Conservation (phyloP, 1,284 basidiomycete genomes). For the Rugosomyces carneus region DNA sequence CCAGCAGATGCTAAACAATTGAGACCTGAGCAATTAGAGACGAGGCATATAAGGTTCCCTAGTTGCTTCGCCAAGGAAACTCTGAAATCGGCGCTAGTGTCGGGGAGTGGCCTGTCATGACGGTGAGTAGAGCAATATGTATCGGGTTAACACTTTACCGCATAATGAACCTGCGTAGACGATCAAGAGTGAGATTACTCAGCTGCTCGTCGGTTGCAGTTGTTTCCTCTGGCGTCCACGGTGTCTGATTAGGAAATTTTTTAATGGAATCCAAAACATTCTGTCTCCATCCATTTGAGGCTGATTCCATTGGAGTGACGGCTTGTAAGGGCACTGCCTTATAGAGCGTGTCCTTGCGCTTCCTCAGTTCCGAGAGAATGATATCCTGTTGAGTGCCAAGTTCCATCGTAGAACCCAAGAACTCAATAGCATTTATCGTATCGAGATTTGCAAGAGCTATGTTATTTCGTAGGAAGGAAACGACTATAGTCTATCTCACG, state of each 20-base stretch:
- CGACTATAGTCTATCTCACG: slow-evolving; percentile 14
- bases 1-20: slow-evolving; percentile 25
- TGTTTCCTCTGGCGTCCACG: slow-evolving; percentile 44
- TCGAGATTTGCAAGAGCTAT: slow-evolving; percentile 15
- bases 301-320: background rate
- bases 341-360: slow-evolving; percentile 2
- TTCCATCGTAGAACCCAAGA: slow-evolving; percentile 7
- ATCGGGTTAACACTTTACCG: slow-evolving; percentile 25
- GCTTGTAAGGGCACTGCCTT: background rate
- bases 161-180: slow-evolving; percentile 34
- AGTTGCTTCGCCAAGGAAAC: slow-evolving; percentile 31
- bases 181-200: slow-evolving; percentile 29
- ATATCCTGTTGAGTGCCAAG: slow-evolving; percentile 6
- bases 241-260: slow-evolving; percentile 34
- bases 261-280: slow-evolving; percentile 26
- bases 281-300: slow-evolving; percentile 22
- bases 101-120: slow-evolving; percentile 29
- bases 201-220: slow-evolving; percentile 29
- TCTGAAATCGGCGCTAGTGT: slow-evolving; percentile 24
- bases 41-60: slow-evolving; percentile 34
- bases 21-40: slow-evolving; percentile 33
- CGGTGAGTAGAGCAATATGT: background rate
- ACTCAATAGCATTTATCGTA: slow-evolving; percentile 12
- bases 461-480: slow-evolving; percentile 19
- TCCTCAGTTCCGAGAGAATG: slow-evolving; percentile 12